Base-by-base conservation (phyloP, 192 early-diverging fungal genomes). In the Funneliformis geosporum region DNA sequence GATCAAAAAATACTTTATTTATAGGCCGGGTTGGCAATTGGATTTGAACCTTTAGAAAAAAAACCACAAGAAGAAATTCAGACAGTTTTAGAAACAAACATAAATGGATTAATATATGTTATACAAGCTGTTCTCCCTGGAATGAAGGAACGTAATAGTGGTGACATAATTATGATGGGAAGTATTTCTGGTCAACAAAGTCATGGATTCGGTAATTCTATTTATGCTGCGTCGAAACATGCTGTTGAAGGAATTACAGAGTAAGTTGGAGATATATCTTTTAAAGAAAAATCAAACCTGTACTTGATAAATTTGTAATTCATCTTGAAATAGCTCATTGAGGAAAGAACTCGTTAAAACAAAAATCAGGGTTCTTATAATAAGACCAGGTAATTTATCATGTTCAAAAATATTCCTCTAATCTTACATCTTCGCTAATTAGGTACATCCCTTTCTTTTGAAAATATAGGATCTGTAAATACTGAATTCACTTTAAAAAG, bases 31-130 rank as follows among this genome's bases (percentile, higher is more conserved):
- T 82, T 95, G 18, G 94, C 90, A 0, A 76, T 94, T 80, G 95
- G 96, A 8, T 67, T 93, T 21, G 93, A 95, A 42, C 85, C 87
- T 2, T 78, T 97, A n/a, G 88, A 83, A 39, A 84, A 88, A 2
- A 83, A 93, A 8, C 76, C 86, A 6, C 85, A 85, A n/a, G 89
- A 91, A 1, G 88, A 85, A 16, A 90, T 94, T 78, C 89, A 96
- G 68, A 84, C 89, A n/a, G 92, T 95, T 87, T 82, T 98, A 55
- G 93, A 94, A 72, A 96, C 95, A 64, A 98, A 98, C 83, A 89
- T 98, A 75, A 96, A 96, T 82, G 96, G 96, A 0, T 84, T 96
- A 2, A 68, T 98, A n/a, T 92, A 90, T 75, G 88, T 91, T 1
- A 94, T 93, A 8, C 91, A 95, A 60, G 94, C 93, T 4, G 87